Evolutionary conservation across 2,329 filamentous ascomycete genomes (phyloP), one percentile per base, ranked within the genome.

Genomic region (Aspergillus fijiensis): DNA sequence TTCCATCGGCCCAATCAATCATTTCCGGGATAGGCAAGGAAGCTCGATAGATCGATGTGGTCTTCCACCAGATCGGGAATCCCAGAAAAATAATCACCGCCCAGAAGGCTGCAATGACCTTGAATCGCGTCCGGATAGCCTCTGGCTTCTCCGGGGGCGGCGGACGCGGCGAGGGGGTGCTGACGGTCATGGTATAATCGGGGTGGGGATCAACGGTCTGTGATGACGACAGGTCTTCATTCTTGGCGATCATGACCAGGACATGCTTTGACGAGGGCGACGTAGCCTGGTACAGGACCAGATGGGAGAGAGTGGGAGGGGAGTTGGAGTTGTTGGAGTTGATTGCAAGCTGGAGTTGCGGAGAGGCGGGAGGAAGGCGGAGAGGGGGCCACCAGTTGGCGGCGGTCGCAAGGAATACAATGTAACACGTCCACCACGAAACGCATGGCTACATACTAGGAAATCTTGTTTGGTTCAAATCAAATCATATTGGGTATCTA

Each of bases 61-160:
- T 98, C 75, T 87, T 88, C 87, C 92, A 96, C 95, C 95, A 99
- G 84, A 96, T 89, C 59, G 95, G 95, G 65, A 99, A 76, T 2
- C 95, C 95, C 5, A 99, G 79, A 31, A 89, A 84, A 6, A 96
- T 74, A 6, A 96, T 91, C 42, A 98, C 87, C 5, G 87, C 80
- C 95, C 95, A 99, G 76, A 97, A 98, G 9, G 94, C 94, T 63
- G 90, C 75, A 63, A 99, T 87, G 54, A 98, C 89, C 63, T 82
- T 82, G 51, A 86, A 85, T 57, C 95, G 88, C 60, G 89, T 85
- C 71, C 85, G 85, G 55, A 89, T 81, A 64, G 89, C 87, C 66
- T 88, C 83, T 21, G 84, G 78, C 64, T 86, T 89, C 79, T 98
- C 93, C 31, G 91, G 88, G 42, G 93, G 91, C n/a, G 91, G 89